These are phyloP conservation scores for Tulasnella sp. DNA, from an alignment of 768 basidiomycete genomes.

Conservation along the genomic window DNA sequence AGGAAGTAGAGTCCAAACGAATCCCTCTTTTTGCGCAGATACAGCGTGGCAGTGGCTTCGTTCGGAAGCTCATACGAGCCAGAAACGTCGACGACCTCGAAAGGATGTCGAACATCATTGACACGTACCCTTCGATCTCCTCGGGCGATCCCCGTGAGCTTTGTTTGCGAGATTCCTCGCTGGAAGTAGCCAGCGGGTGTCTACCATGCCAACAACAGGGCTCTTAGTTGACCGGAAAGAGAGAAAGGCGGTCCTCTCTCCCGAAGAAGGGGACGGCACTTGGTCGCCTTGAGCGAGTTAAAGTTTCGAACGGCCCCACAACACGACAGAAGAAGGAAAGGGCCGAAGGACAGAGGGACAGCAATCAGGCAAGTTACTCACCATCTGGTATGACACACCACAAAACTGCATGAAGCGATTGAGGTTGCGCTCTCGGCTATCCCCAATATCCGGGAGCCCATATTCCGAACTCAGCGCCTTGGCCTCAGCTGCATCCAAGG, in stretches of 20 bases:
- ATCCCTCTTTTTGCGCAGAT: neutral
- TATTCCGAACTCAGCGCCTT: constrained; percentile 32
- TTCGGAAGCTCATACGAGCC: neutral
- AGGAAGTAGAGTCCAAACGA: neutral
- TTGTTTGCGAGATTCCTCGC: neutral
- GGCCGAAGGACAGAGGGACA: neutral
- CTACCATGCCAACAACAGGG: neutral
- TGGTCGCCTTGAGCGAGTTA: neutral
- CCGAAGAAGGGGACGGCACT: neutral
- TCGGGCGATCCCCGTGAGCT: neutral
- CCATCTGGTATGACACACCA: constrained; percentile 52
- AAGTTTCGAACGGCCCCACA: neutral
- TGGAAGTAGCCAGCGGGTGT: neutral
- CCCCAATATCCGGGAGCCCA: constrained; percentile 32
- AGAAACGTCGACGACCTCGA: neutral
- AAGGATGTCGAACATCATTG: neutral
- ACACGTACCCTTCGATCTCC: neutral
- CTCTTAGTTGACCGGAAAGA: neutral
- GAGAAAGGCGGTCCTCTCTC: neutral
- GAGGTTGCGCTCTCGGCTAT: constrained; percentile 42
- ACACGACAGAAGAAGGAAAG: neutral
- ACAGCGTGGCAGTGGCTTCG: neutral
- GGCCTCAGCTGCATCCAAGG: constrained; percentile 40
- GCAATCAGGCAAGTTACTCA: constrained; percentile 27
- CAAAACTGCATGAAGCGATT: constrained; percentile 51